Evolutionary conservation across 768 basidiomycete genomes (phyloP), one percentile per base, ranked within the genome.

Genomic region (Jaapia argillacea): DNA sequence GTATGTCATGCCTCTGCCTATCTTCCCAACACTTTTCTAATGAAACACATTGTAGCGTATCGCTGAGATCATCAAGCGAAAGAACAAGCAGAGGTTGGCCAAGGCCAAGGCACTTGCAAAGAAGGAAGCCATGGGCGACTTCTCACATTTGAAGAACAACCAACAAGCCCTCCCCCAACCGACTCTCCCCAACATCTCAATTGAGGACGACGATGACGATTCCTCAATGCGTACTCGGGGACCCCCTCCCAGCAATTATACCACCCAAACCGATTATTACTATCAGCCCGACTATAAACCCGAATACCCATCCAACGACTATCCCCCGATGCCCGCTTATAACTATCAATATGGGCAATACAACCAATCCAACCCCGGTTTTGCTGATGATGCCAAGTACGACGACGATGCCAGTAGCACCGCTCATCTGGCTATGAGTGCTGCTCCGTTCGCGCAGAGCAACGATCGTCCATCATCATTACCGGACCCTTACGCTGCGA

Each of bases 61-160:
- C 53, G 76, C 81, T 45, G 87, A 83, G 57, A 81, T 97, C 46
- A 90, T 98, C 71, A 92, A 88, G 64, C 83, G 86, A 50, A 84
- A 85, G 61, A 84, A 84, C 53, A 85, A 87, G 56, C 83, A 93
- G 54, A 82, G 96, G 25, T 69, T 88, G 25, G 78, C 75, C 2
- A 83, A 85, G 51, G 83, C 86, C 40, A 81, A 80, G 6, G 85
- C 79, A 35, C 70, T 85, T 21, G 94, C 90, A 14, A 80, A 81
- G 69, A 92, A 90, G 58, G 85, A 98, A 61, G 96, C 92, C 3
- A 77, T 75, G 54, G 90, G 91, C 45, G 93, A 92, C 58, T 91
- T 67, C 63, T 85, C 85, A 36, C 90, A 93, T 58, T 71, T 94
- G 51, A 92, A 86, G 72, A 89, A 90, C 67, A 88, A 87, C 72